Evolutionary conservation across 768 basidiomycete species (phyloP), one percentile per base, ranked within the genome.

Genomic region (Cystofilobasidium bisporidii): DNA sequence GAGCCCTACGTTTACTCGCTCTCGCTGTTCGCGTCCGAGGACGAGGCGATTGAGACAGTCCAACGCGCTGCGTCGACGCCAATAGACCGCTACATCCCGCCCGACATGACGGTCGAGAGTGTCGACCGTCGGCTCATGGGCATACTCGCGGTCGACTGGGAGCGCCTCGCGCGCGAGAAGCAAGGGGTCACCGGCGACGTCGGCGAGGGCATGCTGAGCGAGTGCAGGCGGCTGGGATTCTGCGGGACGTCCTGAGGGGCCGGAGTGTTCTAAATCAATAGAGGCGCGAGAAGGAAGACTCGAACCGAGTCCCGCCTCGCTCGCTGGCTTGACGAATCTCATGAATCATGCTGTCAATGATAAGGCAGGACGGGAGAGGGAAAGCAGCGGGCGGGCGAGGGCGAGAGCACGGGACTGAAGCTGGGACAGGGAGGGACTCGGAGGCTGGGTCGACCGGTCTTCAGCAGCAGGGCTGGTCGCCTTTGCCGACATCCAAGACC

Each of bases 1-100:
- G 36, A 36, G 20, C 62, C 62, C 12, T 55, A 63, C 45, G 47
- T 63, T 6, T 63, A 63, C 36, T 63, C 62, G 36, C 24, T 63
- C 47, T 32, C 36, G 40, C 45, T n/a, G 9, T 20, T 26, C 8
- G 28, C 30, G 8, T 40, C 62, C 0, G 22, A 22, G 3, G 62
- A 50, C 28, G 62, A 47, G 47, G 45, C 43, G 4, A 18, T 38
- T 14, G 47, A 28, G 30, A 45, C 43, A 14, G 53, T 63, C 30
- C 9, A 20, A 14, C 32, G 26, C 15, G 62, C 62, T 0, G 43
- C 50, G 28, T 15, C 20, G 24, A 63, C 26, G 28, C n/a, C 26
- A 10, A 63, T 63, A 22, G 62, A 38, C 24, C 45, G 62, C n/a
- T 63, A 28, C 36, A 28, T 63, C 30, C 62, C 62, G 18, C 24